Percentiles rank a stretch among this genome's conserved stretches.
Evolutionary conservation across 108 stramenopile genomes (phyloP).

Genomic region (Hondaea fermentalgiana): DNA sequence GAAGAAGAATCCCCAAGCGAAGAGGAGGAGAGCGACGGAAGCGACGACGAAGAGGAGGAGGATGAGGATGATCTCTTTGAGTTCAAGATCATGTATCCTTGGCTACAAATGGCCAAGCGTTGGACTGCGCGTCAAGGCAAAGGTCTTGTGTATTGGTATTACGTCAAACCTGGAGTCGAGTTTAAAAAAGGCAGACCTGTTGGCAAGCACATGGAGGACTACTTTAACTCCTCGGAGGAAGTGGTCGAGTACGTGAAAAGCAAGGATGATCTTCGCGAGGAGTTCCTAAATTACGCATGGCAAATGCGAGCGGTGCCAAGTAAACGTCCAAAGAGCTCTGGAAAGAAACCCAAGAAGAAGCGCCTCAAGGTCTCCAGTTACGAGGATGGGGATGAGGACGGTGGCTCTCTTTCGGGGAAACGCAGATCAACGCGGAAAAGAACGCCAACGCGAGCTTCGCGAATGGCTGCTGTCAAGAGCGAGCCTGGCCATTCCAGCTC

Average conservation of each 20-base stretch:
- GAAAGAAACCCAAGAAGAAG: too few species aligned
- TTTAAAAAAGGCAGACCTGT: background rate
- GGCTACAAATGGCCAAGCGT: background rate
- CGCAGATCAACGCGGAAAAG: too few species aligned
- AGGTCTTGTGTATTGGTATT: background rate
- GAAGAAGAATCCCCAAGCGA: background rate
- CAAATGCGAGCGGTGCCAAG: background rate
- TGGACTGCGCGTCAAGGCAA: background rate
- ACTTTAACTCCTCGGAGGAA: background rate
- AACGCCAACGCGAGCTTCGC: too few species aligned
- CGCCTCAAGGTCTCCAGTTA: too few species aligned
- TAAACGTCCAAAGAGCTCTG: too few species aligned
- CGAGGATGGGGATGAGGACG: too few species aligned
- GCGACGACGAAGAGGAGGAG: background rate
- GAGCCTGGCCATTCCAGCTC: too few species aligned
- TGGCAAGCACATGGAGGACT: background rate
- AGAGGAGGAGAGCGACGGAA: background rate
- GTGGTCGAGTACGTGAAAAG: background rate
- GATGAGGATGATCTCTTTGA: background rate
- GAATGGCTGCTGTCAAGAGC: too few species aligned
- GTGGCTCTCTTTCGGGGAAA: too few species aligned
- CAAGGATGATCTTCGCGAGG: background rate
- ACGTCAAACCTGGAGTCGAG: background rate
- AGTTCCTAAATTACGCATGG: background rate
- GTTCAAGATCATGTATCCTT: background rate